Evolutionary conservation across 768 basidiomycete genomes (phyloP), one percentile per base, ranked within the genome.

Genomic region (Sarcodon aspratus): DNA sequence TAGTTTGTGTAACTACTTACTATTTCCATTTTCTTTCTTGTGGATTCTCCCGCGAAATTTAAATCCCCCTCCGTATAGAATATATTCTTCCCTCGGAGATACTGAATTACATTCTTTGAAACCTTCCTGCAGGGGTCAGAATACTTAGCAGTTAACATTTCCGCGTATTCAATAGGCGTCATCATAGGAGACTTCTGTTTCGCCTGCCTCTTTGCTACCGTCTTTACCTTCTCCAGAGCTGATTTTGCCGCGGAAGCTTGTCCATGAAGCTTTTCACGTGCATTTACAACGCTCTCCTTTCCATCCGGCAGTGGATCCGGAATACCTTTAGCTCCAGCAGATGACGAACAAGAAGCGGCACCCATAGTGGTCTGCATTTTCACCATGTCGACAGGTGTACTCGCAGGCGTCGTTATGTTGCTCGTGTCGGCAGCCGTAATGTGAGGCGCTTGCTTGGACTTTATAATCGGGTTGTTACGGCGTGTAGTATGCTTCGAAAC

Each of bases 41-140:
- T 85, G 42, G 58, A 58, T 35, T 67, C 63, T 21, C 72, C 67
- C 2, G 80, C 80, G 49, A 66, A 70, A 21, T 59, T 66, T 68
- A 73, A 69, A 60, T 86, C 83, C 6, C 72, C 76, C 31, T 79
- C 79, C 34, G 67, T 62, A 55, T 79, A 83, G 57, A 76, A 78
- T 33, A 85, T 75, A 44, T 62, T 66, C 57, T 71, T 76, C 18
- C 78, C 79, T 43, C 65, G 66, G 55, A 73, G 75, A 21, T 46
- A n/a, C 38, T 55, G 7, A 33, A 1, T 21, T n/a, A 42, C 17
- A 32, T 51, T 55, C 32, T 49, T 52, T 17, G 52, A 5, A 9
- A 40, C 52, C 50, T 55, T 62, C 51, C 49, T 54, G 48, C 43
- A 53, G 13, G 49, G 52, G 11, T 55, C 51, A 40, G 54, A 44